Conservation (phyloP, 2,329 filamentous ascomycete species). For the Dactylonectria estremocensis region DNA sequence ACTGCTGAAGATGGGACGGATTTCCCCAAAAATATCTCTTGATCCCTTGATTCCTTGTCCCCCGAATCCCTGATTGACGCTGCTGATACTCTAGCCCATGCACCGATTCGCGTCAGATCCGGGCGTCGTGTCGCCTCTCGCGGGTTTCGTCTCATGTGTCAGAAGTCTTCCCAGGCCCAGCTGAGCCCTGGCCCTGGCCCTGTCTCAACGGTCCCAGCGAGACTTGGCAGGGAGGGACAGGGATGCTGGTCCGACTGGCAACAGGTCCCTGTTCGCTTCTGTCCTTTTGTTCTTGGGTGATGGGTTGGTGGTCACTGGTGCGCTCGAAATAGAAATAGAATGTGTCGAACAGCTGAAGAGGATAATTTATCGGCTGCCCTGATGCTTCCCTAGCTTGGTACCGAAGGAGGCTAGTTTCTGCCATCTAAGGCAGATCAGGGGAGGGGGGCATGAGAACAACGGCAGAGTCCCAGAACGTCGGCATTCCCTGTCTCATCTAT, state of each 20-base stretch:
- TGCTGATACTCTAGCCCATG: slow-evolving; percentile 34
- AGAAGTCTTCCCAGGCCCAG: slow-evolving; percentile 22
- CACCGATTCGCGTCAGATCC: slow-evolving; percentile 47
- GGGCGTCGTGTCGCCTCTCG: slow-evolving; percentile 34
- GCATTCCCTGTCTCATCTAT: slow-evolving; percentile 30
- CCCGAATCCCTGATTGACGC: slow-evolving; percentile 6
- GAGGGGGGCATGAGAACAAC: slow-evolving; percentile 21
- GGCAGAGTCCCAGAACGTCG: slow-evolving; percentile 13
- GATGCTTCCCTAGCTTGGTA: not conserved
- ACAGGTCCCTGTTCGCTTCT: slow-evolving; percentile 5
- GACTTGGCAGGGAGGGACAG: slow-evolving; percentile 11
- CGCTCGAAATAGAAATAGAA: slow-evolving; percentile 33
- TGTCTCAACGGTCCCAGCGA: not conserved
- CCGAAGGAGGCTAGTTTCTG: not conserved
- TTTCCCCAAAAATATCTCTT: not conserved
- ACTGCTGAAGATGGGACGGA: slow-evolving; percentile 23
- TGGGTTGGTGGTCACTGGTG: slow-evolving; percentile 2
- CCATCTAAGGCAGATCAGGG: not conserved
- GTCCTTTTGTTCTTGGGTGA: slow-evolving; percentile 2
- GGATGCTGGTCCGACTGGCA: slow-evolving; percentile 16
- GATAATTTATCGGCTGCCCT: slow-evolving; percentile 24
- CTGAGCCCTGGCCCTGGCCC: not conserved
- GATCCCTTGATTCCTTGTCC: not conserved
- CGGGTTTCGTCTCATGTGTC: slow-evolving; percentile 46
- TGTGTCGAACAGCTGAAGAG: slow-evolving; percentile 16